Evolutionary conservation across 2,329 filamentous ascomycete species (phyloP), one percentile per base, ranked within the genome.

Genomic region (Colletotrichum tropicale): DNA sequence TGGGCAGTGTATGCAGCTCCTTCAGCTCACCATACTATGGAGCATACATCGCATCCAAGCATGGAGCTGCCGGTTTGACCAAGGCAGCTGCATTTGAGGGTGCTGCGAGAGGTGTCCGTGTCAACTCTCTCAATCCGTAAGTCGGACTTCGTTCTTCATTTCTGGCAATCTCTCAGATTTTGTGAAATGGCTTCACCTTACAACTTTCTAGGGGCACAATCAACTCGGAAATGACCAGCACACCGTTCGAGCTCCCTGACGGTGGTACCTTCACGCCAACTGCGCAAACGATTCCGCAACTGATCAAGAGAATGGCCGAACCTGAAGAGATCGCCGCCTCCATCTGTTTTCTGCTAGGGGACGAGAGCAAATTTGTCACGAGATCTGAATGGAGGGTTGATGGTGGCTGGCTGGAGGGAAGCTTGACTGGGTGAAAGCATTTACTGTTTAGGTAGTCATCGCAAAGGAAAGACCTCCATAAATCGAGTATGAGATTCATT

Each of bases 321-420:
- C 78, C 81, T 0, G 77, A 81, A 2, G 82, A 84, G 36, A 75
- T 84, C 34, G 80, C 82, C 0, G 79, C 79, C 0, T 77, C 80
- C 0, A 80, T 84, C 12, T 80, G 79, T 1, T 83, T 82, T 32
- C 75, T 84, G 3, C 75, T 84, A 4, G 78, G 80, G 3, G 81
- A 83, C 26, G 83, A 84, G 76, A 83, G 80, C 73, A 82, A 78
- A 60, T 83, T 82, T 28, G 79, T 83, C 26, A 80, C 80, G 16
- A 67, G 71, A 21, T 61, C 77, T 12, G 36, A 70, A n/a, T 76
- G 78, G 55, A 79, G 79, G 3, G 80, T 83, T 1, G 81, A 84
- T 58, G 81, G 82, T 15, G 81, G 82, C 1, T 82, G 79, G 79
- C 79, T 87, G 81, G 88, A 90, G 48, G 92, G 92, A 10, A 55